phyloP scores from a whole-genome alignment of 2,329 filamentous ascomycete species.

The Epichloe brachyelytri region DNA sequence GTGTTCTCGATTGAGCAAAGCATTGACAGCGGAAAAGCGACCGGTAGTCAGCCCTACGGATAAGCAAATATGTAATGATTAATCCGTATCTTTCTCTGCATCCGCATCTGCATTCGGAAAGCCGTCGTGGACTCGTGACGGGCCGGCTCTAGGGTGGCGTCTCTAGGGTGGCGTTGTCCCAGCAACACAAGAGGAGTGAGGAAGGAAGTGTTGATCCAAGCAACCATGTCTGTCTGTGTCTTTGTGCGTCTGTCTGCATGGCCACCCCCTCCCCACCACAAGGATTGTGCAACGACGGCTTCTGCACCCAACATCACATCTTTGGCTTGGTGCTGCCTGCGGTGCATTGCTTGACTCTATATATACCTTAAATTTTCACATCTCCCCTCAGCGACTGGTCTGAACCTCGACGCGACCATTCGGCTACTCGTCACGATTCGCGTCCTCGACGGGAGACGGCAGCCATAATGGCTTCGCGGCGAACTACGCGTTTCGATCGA shows the following conservation, averaged over 20 bases:
- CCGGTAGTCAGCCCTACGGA: too few relatives aligned
- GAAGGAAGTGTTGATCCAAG: background rate
- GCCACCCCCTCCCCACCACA: background rate
- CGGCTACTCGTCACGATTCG: background rate
- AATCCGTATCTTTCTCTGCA: too few relatives aligned
- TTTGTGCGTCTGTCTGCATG: background rate
- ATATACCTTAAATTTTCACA: background rate
- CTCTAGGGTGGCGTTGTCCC: background rate
- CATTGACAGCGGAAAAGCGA: too few relatives aligned
- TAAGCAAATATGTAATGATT: too few relatives aligned
- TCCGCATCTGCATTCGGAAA: too few relatives aligned
- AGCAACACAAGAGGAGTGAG: background rate
- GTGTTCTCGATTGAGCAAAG: too few relatives aligned
- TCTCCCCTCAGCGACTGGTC: background rate
- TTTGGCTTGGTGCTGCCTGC: background rate
- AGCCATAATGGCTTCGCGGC: conserved; percentile 7
- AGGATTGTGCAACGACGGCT: conserved; percentile 3
- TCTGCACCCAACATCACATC: background rate
- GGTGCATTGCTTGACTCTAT: background rate
- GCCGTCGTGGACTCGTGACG: background rate
- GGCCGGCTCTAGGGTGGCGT: too few relatives aligned
- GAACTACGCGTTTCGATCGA: conserved; percentile 7
- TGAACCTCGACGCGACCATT: background rate
- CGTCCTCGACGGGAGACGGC: background rate
- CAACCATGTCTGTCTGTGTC: background rate